Percentiles rank a stretch among this genome's conserved stretches.
These are phyloP conservation scores for Cryoendolithus antarcticus DNA, from an alignment of 2,329 filamentous ascomycete genomes.

Conservation along the genomic window DNA sequence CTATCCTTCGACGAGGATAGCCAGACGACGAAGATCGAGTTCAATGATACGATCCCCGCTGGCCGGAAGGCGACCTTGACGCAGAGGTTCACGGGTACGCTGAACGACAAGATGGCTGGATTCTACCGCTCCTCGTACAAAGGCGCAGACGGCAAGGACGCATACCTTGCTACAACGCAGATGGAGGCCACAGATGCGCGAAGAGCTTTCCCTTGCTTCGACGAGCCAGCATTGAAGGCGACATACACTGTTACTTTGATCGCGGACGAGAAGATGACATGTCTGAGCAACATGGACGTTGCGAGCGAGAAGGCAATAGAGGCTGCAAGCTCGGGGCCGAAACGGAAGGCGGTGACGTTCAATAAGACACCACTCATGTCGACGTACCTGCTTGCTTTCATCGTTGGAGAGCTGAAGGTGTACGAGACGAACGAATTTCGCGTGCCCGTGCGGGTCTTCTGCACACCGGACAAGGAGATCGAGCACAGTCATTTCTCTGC, in stretches of 20 bases:
- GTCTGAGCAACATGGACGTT: slow-evolving; percentile 94
- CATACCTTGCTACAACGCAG: slow-evolving; percentile 80
- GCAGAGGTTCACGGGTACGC: slow-evolving; percentile 62
- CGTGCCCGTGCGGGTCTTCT: slow-evolving; percentile 86
- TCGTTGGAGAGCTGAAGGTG: slow-evolving; percentile 86
- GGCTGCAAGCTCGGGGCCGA: slow-evolving; percentile 47
- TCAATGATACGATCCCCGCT: slow-evolving; percentile 59
- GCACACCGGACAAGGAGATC: slow-evolving; percentile 78
- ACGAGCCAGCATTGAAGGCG: slow-evolving; percentile 88
- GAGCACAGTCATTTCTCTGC: slow-evolving; percentile 85
- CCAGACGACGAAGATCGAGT: slow-evolving; percentile 71
- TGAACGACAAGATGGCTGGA: slow-evolving; percentile 94
- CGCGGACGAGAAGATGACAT: slow-evolving; percentile 81
- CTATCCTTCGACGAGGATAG: slow-evolving; percentile 64
- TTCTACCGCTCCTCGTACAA: slow-evolving; percentile 97
- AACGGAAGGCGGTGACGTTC: slow-evolving; percentile 81
- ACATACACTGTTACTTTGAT: slow-evolving; percentile 84
- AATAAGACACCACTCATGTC: slow-evolving; percentile 90
- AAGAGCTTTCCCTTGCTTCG: slow-evolving; percentile 89
- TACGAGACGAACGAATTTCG: slow-evolving; percentile 88
- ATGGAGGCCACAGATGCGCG: slow-evolving; percentile 95
- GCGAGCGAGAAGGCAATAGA: slow-evolving; percentile 62
- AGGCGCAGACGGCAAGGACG: slow-evolving; percentile 61
- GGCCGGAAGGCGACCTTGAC: slow-evolving; percentile 67
- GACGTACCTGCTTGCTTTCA: slow-evolving; percentile 87